phyloP scores from a whole-genome alignment of 2,329 filamentous ascomycete species.

The Ophiostoma sp. region DNA sequence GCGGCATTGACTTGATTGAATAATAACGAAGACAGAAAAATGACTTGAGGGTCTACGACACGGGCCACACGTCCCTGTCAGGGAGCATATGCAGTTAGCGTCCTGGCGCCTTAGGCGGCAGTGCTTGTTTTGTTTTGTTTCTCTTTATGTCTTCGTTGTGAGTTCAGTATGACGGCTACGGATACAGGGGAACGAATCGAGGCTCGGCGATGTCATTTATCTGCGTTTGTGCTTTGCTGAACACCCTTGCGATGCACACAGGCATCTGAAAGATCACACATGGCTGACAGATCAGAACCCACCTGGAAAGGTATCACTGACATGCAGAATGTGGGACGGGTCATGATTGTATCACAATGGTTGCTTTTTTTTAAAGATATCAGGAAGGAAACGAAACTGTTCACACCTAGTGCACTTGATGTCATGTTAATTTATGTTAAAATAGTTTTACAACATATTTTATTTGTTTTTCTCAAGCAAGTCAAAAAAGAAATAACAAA shows the following conservation, averaged over 20 bases:
- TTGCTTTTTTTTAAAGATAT: too few relatives aligned
- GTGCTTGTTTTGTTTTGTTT: background rate
- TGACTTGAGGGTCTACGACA: too few relatives aligned
- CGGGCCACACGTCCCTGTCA: background rate
- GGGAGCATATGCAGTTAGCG: background rate
- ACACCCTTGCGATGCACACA: background rate
- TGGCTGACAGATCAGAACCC: background rate
- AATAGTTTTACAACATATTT: too few relatives aligned
- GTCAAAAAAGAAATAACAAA: too few relatives aligned
- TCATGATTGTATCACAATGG: too few relatives aligned
- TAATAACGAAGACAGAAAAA: too few relatives aligned
- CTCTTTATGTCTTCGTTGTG: background rate
- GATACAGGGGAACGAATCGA: background rate
- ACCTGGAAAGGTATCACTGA: background rate
- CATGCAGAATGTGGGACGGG: too few relatives aligned
- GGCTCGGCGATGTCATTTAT: background rate
- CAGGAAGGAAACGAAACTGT: too few relatives aligned
- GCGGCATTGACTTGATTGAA: too few relatives aligned
- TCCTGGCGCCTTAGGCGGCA: background rate
- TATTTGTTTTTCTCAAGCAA: too few relatives aligned
- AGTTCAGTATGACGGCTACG: background rate
- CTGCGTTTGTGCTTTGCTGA: background rate
- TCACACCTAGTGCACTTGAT: too few relatives aligned
- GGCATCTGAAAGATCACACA: background rate
- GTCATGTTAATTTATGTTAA: too few relatives aligned